These are phyloP conservation scores for Colletotrichum tamarilloi DNA, from an alignment of 2,329 filamentous ascomycete species.

Conservation along the genomic window DNA sequence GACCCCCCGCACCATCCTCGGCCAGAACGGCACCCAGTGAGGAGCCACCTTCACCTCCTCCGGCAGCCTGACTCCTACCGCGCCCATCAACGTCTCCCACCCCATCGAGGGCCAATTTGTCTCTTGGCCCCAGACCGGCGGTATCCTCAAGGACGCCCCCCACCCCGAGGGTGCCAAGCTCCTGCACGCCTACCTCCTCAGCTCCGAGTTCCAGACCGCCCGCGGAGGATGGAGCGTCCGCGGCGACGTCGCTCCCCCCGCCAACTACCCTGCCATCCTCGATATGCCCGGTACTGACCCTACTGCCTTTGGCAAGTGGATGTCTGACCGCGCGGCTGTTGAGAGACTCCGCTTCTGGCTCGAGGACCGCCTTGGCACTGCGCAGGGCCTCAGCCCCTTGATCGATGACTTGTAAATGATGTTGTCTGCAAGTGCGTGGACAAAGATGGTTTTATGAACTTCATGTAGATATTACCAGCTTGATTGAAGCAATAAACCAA, in stretches of 20 bases:
- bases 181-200: constrained; percentile 58
- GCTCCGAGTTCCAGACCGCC: constrained; percentile 49
- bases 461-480: neutral
- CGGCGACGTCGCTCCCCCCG: constrained; percentile 45
- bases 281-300: constrained; percentile 48
- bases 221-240: constrained; percentile 47
- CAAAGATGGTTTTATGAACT: neutral
- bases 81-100: constrained; percentile 40
- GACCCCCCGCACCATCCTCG: constrained; percentile 52
- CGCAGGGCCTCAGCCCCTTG: constrained; percentile 54
- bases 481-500: neutral
- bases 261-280: constrained; percentile 43
- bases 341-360: constrained; percentile 55
- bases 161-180: constrained; percentile 63
- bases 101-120: constrained; percentile 55
- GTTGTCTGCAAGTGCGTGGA: too few relatives aligned
- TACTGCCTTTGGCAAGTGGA: constrained; percentile 51
- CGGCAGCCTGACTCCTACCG: constrained; percentile 34
- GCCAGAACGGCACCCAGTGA: constrained; percentile 41
- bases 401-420: constrained; percentile 14
- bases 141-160: constrained; percentile 59
- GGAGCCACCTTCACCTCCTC: constrained; percentile 49
- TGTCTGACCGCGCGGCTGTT: constrained; percentile 52
- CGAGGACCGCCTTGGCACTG: constrained; percentile 53
- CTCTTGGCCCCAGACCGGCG: constrained; percentile 60